Conservation (phyloP, 139 green algal genomes). For the Coelastrella sp. region DNA sequence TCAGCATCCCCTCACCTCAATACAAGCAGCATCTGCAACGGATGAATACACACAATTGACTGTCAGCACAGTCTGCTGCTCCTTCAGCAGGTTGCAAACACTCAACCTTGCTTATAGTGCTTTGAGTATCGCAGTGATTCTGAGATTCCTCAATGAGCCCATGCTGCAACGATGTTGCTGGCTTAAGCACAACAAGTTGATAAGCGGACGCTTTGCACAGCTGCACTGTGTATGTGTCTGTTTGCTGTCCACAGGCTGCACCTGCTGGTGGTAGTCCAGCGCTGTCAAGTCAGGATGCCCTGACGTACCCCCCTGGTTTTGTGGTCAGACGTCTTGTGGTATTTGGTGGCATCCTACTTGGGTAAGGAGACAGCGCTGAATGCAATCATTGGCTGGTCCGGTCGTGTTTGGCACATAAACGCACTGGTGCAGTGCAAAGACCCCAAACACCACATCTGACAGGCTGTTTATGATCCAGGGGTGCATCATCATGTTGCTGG, state of each 20-base stretch:
- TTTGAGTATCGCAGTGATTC: too few species aligned
- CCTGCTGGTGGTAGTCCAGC: not conserved
- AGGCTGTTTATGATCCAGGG: too few species aligned
- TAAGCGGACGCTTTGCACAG: too few species aligned
- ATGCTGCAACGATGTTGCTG: too few species aligned
- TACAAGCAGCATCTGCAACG: too few species aligned
- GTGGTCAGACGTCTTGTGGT: slow-evolving; percentile 52
- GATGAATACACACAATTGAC: not conserved
- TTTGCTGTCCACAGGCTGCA: not conserved
- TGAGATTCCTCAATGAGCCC: too few species aligned
- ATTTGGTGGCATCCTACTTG: slow-evolving; percentile 64
- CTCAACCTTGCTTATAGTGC: too few species aligned
- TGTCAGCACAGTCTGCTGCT: not conserved
- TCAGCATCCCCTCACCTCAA: too few species aligned
- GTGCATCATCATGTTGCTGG: too few species aligned
- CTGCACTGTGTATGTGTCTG: too few species aligned
- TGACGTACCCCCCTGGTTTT: slow-evolving; percentile 58
- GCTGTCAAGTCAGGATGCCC: not conserved
- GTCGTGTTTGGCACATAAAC: not conserved
- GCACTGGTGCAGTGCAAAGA: too few species aligned
- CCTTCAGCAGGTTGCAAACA: not conserved
- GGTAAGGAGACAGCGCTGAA: slow-evolving; percentile 23
- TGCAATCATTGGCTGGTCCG: not conserved
- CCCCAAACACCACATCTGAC: not conserved
- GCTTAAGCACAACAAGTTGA: too few species aligned